Evolutionary conservation across 768 basidiomycete species (phyloP).

Genomic region (Rhizopogon vesiculosus): DNA sequence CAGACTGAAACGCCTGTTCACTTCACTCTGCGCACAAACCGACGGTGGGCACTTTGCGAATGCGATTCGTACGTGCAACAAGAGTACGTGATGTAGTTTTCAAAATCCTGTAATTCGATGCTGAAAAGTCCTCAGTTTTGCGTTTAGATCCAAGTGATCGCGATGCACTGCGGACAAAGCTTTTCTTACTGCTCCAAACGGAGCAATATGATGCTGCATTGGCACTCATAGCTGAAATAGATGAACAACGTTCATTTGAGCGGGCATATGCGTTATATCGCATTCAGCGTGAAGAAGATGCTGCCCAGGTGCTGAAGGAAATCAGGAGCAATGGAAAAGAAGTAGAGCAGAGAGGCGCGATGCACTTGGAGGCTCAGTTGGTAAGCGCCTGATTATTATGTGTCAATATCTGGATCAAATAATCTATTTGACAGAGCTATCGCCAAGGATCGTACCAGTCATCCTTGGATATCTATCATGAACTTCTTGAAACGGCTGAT

Average conservation of each 20-base stretch:
- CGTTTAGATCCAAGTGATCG: constrained; percentile 57
- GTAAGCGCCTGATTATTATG: constrained; percentile 41
- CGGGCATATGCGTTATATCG: constrained; percentile 82
- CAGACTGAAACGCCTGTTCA: constrained; percentile 58
- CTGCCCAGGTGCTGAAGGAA: constrained; percentile 43
- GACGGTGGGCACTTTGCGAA: constrained; percentile 85
- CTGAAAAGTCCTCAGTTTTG: constrained; percentile 49
- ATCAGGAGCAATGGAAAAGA: constrained; percentile 39
- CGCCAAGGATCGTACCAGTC: constrained; percentile 70
- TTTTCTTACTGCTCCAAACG: constrained; percentile 85
- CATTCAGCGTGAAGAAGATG: constrained; percentile 71
- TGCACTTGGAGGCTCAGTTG: constrained; percentile 86
- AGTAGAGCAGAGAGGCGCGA: constrained; percentile 51
- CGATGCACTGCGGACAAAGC: constrained; percentile 78
- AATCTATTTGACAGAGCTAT: constrained; percentile 52
- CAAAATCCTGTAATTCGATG: constrained; percentile 14
- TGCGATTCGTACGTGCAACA: constrained; percentile 89
- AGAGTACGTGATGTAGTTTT: constrained; percentile 51
- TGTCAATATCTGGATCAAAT: constrained; percentile 13
- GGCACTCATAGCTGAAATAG: constrained; percentile 38
- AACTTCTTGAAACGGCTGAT: constrained; percentile 73
- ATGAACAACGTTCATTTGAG: constrained; percentile 47
- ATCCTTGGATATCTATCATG: constrained; percentile 75
- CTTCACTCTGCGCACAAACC: constrained; percentile 80
- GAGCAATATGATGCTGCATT: constrained; percentile 77